phyloP scores from a whole-genome alignment of 108 stramenopile genomes.

The Pseudonitzschia delicatissima region DNA sequence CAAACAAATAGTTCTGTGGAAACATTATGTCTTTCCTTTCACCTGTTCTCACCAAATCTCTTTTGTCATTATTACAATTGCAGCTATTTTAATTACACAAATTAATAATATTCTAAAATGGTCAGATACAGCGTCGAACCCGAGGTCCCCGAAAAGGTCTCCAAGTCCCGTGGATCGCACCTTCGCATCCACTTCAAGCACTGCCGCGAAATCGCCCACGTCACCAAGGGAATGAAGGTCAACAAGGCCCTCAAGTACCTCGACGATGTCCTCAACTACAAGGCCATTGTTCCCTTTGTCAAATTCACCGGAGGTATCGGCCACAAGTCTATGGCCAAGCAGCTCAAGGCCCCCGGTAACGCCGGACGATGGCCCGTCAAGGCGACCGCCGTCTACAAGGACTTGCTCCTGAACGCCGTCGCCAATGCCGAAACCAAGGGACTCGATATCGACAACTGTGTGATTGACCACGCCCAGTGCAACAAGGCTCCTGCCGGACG shows the following conservation, averaged over 20 bases:
- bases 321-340: conserved; percentile 93
- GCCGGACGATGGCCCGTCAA: conserved; percentile 98
- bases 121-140: conserved; percentile 80
- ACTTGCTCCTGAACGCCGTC: conserved; percentile 93
- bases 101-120: conserved; percentile 58
- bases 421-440: conserved; percentile 98
- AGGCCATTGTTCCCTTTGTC: conserved; percentile 96
- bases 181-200: conserved; percentile 99
- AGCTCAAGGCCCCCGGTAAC: conserved; percentile 88
- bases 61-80: too few relatives aligned
- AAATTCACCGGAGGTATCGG: conserved; percentile 97
- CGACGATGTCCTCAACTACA: conserved; percentile 92
- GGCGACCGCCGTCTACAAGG: conserved; percentile 93
- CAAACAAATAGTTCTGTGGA: too few relatives aligned
- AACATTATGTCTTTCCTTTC: too few relatives aligned
- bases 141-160: conserved; percentile 74
- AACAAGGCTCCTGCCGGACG: conserved; percentile 97
- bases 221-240: conserved; percentile 94
- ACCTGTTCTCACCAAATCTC: too few relatives aligned
- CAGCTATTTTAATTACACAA: too few relatives aligned
- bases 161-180: conserved; percentile 94
- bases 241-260: conserved; percentile 85
- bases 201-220: conserved; percentile 94
- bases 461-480: conserved; percentile 91
- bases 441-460: conserved; percentile 82